Percentiles rank a stretch among this genome's conserved stretches.
phyloP scores from a whole-genome alignment of 192 early-diverging fungal genomes.

The Podila clonocystis region DNA sequence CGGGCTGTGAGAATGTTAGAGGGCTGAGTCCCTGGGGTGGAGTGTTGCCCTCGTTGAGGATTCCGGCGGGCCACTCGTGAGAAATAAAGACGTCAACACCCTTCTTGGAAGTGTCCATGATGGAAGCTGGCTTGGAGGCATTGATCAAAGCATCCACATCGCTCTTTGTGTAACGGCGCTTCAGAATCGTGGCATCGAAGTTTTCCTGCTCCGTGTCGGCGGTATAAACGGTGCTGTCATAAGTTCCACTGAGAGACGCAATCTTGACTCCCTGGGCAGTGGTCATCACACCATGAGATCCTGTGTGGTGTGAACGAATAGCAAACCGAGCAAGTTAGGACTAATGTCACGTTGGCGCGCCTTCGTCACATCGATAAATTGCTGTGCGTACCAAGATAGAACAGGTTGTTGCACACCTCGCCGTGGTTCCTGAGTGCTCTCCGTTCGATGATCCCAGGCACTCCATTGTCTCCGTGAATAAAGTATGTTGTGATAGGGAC shows the following conservation, averaged over 20 bases:
- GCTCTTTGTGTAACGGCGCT: slow-evolving; percentile 33
- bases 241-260: slow-evolving; percentile 66
- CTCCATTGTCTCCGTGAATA: slow-evolving; percentile 69
- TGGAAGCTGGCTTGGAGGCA: slow-evolving; percentile 21
- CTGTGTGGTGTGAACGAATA: slow-evolving; percentile 7
- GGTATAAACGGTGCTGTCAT: slow-evolving; percentile 29
- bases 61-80: slow-evolving; percentile 80
- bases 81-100: slow-evolving; percentile 86
- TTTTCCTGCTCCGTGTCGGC: slow-evolving; percentile 28
- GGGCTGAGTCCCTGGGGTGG: slow-evolving; percentile 7
- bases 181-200: slow-evolving; percentile 11
- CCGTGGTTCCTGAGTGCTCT: slow-evolving; percentile 66
- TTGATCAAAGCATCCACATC: slow-evolving; percentile 45
- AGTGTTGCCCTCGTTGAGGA: slow-evolving; percentile 34
- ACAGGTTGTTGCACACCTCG: slow-evolving; percentile 81
- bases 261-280: slow-evolving; percentile 71
- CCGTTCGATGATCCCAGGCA: slow-evolving; percentile 65
- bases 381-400: slow-evolving; percentile 65
- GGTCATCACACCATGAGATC: slow-evolving; percentile 59
- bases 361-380: neutral
- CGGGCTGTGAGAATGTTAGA: slow-evolving; percentile 26
- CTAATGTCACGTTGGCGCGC: neutral
- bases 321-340: neutral
- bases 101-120: slow-evolving; percentile 48
- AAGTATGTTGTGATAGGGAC: slow-evolving; percentile 83